These are phyloP conservation scores for Termitomyces sp. DNA, from an alignment of 768 basidiomycete species.

Conservation along the genomic window DNA sequence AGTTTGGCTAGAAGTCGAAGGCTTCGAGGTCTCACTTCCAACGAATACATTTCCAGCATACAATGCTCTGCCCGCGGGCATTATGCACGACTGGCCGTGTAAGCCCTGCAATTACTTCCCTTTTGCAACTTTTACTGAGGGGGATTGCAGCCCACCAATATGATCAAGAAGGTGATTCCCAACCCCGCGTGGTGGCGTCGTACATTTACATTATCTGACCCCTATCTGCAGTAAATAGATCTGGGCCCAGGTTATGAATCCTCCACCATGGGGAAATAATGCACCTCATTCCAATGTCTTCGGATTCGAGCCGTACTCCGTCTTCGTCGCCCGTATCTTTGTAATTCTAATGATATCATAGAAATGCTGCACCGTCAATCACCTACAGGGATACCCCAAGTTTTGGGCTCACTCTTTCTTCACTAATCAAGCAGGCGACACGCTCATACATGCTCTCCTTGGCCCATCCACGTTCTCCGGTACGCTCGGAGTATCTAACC, in stretches of 20 bases:
- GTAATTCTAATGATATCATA: not conserved
- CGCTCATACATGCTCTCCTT: constrained; percentile 30
- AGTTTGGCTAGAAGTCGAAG: not conserved
- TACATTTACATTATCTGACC: not conserved
- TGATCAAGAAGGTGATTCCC: constrained; percentile 30
- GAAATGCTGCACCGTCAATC: constrained; percentile 41
- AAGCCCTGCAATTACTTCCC: constrained; percentile 3
- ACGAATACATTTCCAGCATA: not conserved
- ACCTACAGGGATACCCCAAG: constrained; percentile 33
- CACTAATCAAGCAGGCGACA: constrained; percentile 20
- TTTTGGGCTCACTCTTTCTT: constrained; percentile 39
- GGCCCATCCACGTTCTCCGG: constrained; percentile 33
- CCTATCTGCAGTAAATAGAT: constrained; percentile 31
- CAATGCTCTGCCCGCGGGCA: constrained; percentile 33
- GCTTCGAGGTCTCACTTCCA: constrained; percentile 24
- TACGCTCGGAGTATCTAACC: constrained; percentile 23
- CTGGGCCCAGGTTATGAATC: constrained; percentile 33
- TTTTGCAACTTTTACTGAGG: not conserved
- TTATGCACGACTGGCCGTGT: constrained; percentile 35
- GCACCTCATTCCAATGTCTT: constrained; percentile 35
- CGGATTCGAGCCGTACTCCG: constrained; percentile 34
- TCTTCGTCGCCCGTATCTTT: not conserved
- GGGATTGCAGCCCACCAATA: constrained; percentile 31
- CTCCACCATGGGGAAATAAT: constrained; percentile 31
- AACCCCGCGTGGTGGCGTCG: not conserved